Evolutionary conservation across 805 yeast species (phyloP), one percentile per base, ranked within the genome.

Genomic region (Cyberlindnera samutprakarnensis): DNA sequence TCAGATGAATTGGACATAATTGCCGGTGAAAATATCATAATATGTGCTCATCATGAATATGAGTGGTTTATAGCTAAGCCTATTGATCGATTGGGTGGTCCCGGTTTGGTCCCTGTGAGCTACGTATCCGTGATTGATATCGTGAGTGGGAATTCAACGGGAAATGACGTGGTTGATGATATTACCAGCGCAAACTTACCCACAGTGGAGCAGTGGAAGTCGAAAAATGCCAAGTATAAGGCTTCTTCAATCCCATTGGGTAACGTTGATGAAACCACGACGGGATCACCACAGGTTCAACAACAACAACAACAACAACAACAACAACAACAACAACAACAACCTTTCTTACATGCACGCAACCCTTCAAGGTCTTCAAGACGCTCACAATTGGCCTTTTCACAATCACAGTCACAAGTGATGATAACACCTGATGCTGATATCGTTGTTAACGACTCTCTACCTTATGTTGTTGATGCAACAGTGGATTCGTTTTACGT

Each of bases 31-130:
- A 80, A 83, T 47, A 70, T 92, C 40, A 83, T 88, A 19, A 75
- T 94, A 10, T 90, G 96, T 59, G 99, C 99, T 2, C 96, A 90
- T 57, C 94, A 90, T 52, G 87, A 86, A 35, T 82, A 68, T 43
- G 99, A 94, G 60, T 92, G 99, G 99, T 88, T 87, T 47, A 92
- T 92, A 38, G 97, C 96, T 5, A 92, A 92, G 55, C 96, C 96
- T 11, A 83, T 92, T 26, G 94, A 90, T 38, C 67, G 96, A 33
- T 64, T 92, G 23, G 97, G 98, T 17, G 98, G 96, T 1, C 97
- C 97, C 0, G 98, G 99, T 1, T 66, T 92, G 28, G 94, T 92
- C 7, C 98, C 99, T 0, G 88, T 85, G 5, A 73, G 84, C 14
- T 92, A 83, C 49, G 92, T 92, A 16, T 84, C 86, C 50, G 70